These are phyloP conservation scores for Ustilago lituana DNA, from an alignment of 1,284 basidiomycete genomes.

Conservation along the genomic window DNA sequence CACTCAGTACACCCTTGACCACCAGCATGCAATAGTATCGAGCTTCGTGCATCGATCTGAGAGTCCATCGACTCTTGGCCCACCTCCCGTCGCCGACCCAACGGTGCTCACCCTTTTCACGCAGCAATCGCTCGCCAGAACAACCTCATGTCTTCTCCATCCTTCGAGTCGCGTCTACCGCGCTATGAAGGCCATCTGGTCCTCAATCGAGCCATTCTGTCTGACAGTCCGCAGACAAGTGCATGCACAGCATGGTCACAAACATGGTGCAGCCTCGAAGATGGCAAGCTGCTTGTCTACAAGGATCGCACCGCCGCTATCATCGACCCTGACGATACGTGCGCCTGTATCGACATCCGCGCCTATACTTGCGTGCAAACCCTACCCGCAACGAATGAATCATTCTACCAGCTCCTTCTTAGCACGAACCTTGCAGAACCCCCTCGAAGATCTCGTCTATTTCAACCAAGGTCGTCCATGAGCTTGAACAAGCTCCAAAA, in stretches of 20 bases:
- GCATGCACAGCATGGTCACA: constrained; percentile 26
- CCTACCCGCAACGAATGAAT: neutral
- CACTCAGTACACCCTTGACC: neutral
- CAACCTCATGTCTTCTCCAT: constrained; percentile 2
- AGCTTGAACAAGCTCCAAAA: constrained; percentile 10
- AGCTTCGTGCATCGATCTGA: neutral
- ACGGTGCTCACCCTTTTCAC: neutral
- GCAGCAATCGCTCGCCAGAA: no score
- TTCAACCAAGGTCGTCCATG: constrained; percentile 19
- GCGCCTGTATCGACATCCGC: constrained; percentile 21
- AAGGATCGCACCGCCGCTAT: constrained; percentile 33
- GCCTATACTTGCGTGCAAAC: constrained; percentile 10
- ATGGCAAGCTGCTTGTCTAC: constrained; percentile 37
- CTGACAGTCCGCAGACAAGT: constrained; percentile 19
- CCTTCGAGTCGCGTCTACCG: constrained; percentile 15
- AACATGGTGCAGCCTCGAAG: constrained; percentile 43
- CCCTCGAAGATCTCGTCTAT: constrained; percentile 2
- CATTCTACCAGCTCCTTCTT: constrained; percentile 14
- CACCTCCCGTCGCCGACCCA: no score
- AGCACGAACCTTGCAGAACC: constrained; percentile 6
- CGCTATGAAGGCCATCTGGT: constrained; percentile 32
- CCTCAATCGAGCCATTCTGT: constrained; percentile 19
- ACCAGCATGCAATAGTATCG: neutral
- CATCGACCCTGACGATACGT: constrained; percentile 18
- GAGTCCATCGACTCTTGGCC: neutral